Percentiles rank a stretch among this genome's conserved stretches.
phyloP scores from a whole-genome alignment of 2,329 filamentous ascomycete genomes.

The Ciborinia camelliae region DNA sequence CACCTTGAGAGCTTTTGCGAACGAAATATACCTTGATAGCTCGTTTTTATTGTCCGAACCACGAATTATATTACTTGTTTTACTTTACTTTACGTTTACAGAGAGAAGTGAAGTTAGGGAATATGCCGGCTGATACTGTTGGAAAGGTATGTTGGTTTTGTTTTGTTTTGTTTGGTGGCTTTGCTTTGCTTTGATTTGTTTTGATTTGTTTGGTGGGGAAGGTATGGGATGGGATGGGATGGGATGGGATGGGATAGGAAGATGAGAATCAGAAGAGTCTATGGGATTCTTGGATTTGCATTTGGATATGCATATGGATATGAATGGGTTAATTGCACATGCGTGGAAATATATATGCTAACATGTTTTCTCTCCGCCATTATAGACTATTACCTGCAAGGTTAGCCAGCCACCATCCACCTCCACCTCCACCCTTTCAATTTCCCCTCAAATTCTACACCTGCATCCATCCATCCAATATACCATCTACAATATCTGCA shows the following conservation, averaged over 20 bases:
- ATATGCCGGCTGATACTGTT: conserved; percentile 22
- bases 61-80: too few species aligned
- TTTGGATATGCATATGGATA: not conserved
- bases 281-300: not conserved
- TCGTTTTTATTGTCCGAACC: too few species aligned
- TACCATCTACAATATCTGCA: not conserved
- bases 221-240: not conserved
- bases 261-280: not conserved
- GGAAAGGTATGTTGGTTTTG: conserved; percentile 20
- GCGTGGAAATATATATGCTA: not conserved
- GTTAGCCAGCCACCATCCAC: conserved; percentile 26
- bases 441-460: too few species aligned
- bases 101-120: not conserved
- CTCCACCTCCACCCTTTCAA: too few species aligned
- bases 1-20: not conserved
- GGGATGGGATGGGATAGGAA: not conserved
- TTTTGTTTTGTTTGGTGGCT: not conserved
- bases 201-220: not conserved
- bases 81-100: too few species aligned
- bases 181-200: not conserved
- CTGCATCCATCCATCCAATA: too few species aligned
- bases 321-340: not conserved
- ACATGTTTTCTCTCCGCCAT: not conserved
- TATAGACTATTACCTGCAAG: conserved; percentile 38
- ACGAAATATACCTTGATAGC: too few species aligned